Percentiles rank a stretch among this genome's conserved stretches.
phyloP scores from a whole-genome alignment of 495 filamentous ascomycete species.

The Cercophora samala region DNA sequence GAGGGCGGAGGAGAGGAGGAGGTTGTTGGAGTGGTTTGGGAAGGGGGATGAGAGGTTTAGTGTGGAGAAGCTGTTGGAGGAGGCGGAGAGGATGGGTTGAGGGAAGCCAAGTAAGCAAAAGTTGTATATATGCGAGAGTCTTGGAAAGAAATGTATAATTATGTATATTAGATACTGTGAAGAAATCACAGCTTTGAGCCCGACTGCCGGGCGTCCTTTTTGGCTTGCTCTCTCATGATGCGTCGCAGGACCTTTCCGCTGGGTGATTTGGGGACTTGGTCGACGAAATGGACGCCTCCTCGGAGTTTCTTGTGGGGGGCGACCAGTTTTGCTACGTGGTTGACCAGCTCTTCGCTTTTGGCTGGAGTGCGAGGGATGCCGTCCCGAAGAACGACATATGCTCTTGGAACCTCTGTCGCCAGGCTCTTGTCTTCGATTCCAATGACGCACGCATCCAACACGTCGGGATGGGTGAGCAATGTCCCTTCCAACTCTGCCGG shows the following conservation, averaged over 20 bases:
- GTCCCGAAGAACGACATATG: constrained; percentile 68
- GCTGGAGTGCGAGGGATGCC: constrained; percentile 46
- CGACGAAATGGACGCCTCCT: constrained; percentile 78
- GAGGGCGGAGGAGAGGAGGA: constrained; percentile 47
- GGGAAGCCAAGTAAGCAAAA: neutral
- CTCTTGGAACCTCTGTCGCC: constrained; percentile 78
- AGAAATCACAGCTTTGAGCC: constrained; percentile 33
- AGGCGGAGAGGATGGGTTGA: constrained; percentile 72
- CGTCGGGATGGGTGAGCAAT: constrained; percentile 63
- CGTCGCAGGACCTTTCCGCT: constrained; percentile 87
- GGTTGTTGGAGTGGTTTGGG: constrained; percentile 77
- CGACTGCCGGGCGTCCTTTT: constrained; percentile 32
- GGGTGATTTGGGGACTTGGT: constrained; percentile 78
- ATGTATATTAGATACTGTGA: neutral
- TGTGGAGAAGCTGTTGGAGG: constrained; percentile 78
- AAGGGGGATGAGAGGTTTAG: constrained; percentile 72
- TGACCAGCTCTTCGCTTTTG: constrained; percentile 58
- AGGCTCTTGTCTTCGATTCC: constrained; percentile 67
- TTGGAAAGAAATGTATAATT: constrained; percentile 1
- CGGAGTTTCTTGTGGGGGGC: constrained; percentile 68
- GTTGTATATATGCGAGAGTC: neutral
- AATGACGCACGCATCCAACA: constrained; percentile 82
- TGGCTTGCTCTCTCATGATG: constrained; percentile 48
- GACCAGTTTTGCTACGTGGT: constrained; percentile 57
- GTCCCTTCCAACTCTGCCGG: constrained; percentile 86